Base-by-base conservation (phyloP, 306 rosid genomes). In the Lathyrus oleraceus region DNA sequence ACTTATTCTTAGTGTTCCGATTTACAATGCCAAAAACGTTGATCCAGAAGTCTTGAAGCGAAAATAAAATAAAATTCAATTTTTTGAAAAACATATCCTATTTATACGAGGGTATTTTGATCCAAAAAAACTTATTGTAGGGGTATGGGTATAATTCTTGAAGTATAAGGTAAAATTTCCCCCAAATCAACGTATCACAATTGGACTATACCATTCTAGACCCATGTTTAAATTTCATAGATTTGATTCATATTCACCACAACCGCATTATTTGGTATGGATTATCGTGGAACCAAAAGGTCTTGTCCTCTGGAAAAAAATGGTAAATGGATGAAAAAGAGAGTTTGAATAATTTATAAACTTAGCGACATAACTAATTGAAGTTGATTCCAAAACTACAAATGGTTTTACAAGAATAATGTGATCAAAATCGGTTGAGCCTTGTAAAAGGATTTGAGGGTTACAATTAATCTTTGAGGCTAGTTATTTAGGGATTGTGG, bases 211-310 rank as follows among this genome's bases (percentile, higher is more conserved):
- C 92, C 7, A 81, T 65, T 1, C 76, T 80, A 1, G 61, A 52
- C 11, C 70, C 75, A 5, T 65, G 47, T 27, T 64, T 76, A 12
- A 45, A 72, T 11, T 25, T 15, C 45, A 16, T 45, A 73, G 4
- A 83, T 36, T 0, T 75, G 40, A 23, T 67, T 36, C 93, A 87
- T 85, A 51, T 85, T 70, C 57, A 87, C 76, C 10, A 87, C 93
- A 6, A 90, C 38, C 3, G 97, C 98, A 3, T 66, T 63, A 10
- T 3, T 21, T 10, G 91, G 54, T 86, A 84, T 80, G 43, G 90
- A 65, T 40, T 94, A 96, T 8, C 97, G 97, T 0, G 76, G 72
- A 15, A 80, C 80, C 1, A 92, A 94, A 72, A 88, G 97, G 1
- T 60, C 97, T 5, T 76, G 86, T 13, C 98, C 97, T 53, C 88